Base-by-base conservation (phyloP, 495 filamentous ascomycete species). In the Chlorociboria aeruginascens region DNA sequence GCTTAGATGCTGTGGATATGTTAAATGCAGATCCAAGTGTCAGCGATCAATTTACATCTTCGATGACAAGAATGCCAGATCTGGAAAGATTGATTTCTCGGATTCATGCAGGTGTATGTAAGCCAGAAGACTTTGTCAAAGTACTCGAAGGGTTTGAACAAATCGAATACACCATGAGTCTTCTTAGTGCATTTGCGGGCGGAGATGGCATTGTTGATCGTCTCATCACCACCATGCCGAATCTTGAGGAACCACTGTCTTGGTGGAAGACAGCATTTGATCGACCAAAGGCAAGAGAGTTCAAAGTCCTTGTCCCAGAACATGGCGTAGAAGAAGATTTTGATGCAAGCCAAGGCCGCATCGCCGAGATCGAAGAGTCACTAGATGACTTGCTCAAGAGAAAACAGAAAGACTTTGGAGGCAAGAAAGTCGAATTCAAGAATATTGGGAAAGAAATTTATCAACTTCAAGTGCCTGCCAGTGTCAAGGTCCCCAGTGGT, bases 371-470 rank as follows among this genome's bases (percentile, higher is more conserved):
- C 48, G 78, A 85, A 56, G 70, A 66, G 3, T 73, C 86, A 33
- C 78, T 99, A 0, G 69, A 93, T 9, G 63, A 69, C 12, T 62
- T 95, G 1, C 69, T 96, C 7, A 82, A 82, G 49, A 72, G 77
- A 55, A 77, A 79, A 36, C 79, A 83, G 46, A 71, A 76, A 25
- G 76, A 85, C 16, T 64, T 95, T 8, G 69, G 68, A 46, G 72
- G 66, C 54, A 74, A 67, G 2, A 79, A 85, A 1, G 82, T 97
- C 54, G 79, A 76, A 50, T 99, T 83, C 66, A 79, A 79, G 28
- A 86, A 97, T 60, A 85, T 88, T 32, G 93, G 93, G 25, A 99
- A 97, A 63, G 93, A 99, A 58, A 85, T 96, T 41, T 99, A 95
- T 61, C 88, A 96, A 62, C 76, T 99, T 3, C 93, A 99, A 62